Evolutionary conservation across 2,329 filamentous ascomycete genomes (phyloP), one percentile per base, ranked within the genome.

Genomic region (Xylariaceae sp.): DNA sequence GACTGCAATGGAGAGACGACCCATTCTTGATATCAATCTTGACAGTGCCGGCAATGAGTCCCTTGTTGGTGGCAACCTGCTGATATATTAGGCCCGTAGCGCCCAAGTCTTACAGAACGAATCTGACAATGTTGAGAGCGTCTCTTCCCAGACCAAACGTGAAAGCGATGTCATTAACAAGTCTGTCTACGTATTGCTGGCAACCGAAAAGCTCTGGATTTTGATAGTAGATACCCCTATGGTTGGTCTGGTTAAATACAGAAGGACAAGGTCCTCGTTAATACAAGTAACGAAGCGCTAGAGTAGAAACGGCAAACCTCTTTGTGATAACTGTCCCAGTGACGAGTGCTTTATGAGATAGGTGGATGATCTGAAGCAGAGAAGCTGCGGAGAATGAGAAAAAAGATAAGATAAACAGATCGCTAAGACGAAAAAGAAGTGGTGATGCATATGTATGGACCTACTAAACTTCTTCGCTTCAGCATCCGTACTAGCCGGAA

Each of bases 141-240:
- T 82, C 78, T 27, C 91, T 81, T 5, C 82, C 76, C 7, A 89
- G 73, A 0, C 80, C 79, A 13, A 94, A 79, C 0, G 88, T 91
- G 50, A 80, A 84, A 0, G 89, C 88, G 29, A 95, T 73, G 58
- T 89, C 86, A 63, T 94, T 88, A 0, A 94, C 82, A 39, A 90
- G 83, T 24, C 79, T 77, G 67, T 94, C 86, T 0, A 94, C 88
- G 11, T 83, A 77, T 13, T 71, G 67, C 67, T 94, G 91, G 43
- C 77, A 85, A 16, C 79, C 77, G 64, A 94, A 95, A 0, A 95
- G 74, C 8, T 84, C 80, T 4, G 86, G 83, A 60, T 92, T 81
- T 62, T 89, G 84, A 67, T 95, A 95, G 69, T 87, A 95, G 3
- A 95, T 85, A 64, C 90, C 89, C 57, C 90, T 93, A 55, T n/a